Base-by-base conservation (phyloP, 306 rosid species). In the Cucumis sativus region DNA sequence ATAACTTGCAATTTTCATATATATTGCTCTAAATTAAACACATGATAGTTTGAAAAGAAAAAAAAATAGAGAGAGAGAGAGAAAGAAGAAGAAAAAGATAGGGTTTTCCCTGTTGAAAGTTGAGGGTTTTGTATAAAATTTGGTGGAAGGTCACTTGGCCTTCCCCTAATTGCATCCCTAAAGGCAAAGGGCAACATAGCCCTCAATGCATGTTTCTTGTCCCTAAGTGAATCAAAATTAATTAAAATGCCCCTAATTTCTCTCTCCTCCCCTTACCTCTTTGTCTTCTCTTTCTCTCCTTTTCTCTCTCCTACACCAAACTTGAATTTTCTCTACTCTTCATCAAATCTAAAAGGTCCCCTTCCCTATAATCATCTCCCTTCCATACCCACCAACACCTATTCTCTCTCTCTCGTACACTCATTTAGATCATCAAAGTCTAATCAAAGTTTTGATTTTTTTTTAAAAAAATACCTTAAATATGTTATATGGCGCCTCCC, bases 221-320 rank as follows among this genome's bases (percentile, higher is more conserved):
- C 76, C 59, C 59, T 25, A 47, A 40, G 18, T 43, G 55, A 67
- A 67, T 39, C 20, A 63, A 33, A 33, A 33, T 33, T 33, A 33
- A 62, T 47, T 47, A 12, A 47, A 47, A 30, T 68, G 56, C n/a
- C 75, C 75, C 75, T 47, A 67, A n/a, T 41, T 45, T 47, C 76
- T 70, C 76, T 47, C 76, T 70, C 76, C 23, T 70, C 76, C 16
- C 76, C 76, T 70, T 47, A 70, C 76, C 76, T 70, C 57, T 70
- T 47, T 70, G 76, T 68, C 75, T 68, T 43, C 75, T 68, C 55
- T 43, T 33, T 68, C 75, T 20, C 10, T 21, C 20, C 30, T 28
- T 28, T 43, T 68, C 74, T 40, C 54, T 68, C 75, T 43, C 56
- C 56, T n/a, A 39, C 33, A 37, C 41, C 18, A 65, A 65, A 35